Evolutionary conservation across 2,329 filamentous ascomycete species (phyloP).

Genomic region (Fusarium chaquense): DNA sequence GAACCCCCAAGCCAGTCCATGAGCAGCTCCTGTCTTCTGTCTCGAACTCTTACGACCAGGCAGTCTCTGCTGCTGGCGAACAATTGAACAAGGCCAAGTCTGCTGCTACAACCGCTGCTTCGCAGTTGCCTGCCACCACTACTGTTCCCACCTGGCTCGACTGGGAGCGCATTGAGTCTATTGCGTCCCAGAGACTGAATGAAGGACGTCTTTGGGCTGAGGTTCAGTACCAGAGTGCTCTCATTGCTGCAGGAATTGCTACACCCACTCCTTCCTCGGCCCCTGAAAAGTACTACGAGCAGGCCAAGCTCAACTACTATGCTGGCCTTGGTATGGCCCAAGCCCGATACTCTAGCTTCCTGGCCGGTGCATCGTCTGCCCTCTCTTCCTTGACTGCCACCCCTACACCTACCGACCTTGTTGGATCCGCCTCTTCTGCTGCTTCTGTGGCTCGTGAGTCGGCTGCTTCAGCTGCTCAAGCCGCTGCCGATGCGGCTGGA

Average conservation of each 20-base stretch:
- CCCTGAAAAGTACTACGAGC: conserved; percentile 70
- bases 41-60: conserved; percentile 75
- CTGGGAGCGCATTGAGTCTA: conserved; percentile 67
- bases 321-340: conserved; percentile 83
- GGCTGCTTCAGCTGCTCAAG: conserved; percentile 59
- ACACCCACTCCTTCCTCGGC: conserved; percentile 62
- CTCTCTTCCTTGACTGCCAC: conserved; percentile 70
- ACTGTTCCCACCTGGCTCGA: conserved; percentile 57
- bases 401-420: conserved; percentile 68
- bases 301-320: conserved; percentile 76
- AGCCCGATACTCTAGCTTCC: conserved; percentile 80
- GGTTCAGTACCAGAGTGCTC: conserved; percentile 76
- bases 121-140: conserved; percentile 61
- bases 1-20: conserved; percentile 76
- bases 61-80: conserved; percentile 71
- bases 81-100: conserved; percentile 67
- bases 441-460: conserved; percentile 64
- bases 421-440: conserved; percentile 62
- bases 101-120: conserved; percentile 63
- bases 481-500: conserved; percentile 63
- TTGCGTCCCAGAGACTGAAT: conserved; percentile 76
- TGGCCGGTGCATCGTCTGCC: conserved; percentile 77
- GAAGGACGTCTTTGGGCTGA: conserved; percentile 79
- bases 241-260: conserved; percentile 71
- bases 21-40: conserved; percentile 77